Base-by-base conservation (phyloP, 2,329 filamentous ascomycete species). In the Colletotrichum sp. region DNA sequence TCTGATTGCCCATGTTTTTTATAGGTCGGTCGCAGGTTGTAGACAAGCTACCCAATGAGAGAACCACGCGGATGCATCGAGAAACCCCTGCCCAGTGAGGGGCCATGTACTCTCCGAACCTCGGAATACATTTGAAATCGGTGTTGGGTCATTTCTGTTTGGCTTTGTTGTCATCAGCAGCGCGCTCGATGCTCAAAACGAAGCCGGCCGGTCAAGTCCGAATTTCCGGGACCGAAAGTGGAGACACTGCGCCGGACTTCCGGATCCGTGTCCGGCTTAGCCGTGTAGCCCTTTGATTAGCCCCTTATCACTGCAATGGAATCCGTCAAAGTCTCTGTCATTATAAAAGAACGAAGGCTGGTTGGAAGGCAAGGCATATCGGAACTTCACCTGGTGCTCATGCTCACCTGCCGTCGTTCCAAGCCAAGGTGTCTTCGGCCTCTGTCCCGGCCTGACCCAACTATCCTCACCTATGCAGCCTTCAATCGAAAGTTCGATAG, bases 161-260 rank as follows among this genome's bases (percentile, higher is more conserved):
- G 9, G 38, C 9, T 43, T 48, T 21, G 10, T 52, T 0, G 43
- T 0, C 43, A 0, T 52, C n/a, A 21, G 0, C 10, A 21, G 0
- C 9, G 0, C 10, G 0, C 0, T 0, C n/a, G n/a, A 48, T 0
- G 10, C 43, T 0, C 10, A 21, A 2, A 6, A 52, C 0, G 6
- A 52, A 52, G n/a, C n/a, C 6, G 43, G 43, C 43, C 43, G 43
- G 0, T 52, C 5, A 4, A 0, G 9, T 10, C 38, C 18, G 18
- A 10, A n/a, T 3, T 6, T 10, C 43, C 43, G 43, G 43, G 1
- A 1, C 43, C n/a, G 43, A 52, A 52, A 8, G 43, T 52, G 43
- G 43, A 52, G 43, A 3, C 43, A 21, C 12, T 2, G n/a, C 6
- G 1, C 43, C 43, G 43, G 43, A 52, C 43, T 1, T 21, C 43